These are phyloP conservation scores for Periconia digitata DNA, from an alignment of 2,329 filamentous ascomycete genomes.

Conservation along the genomic window DNA sequence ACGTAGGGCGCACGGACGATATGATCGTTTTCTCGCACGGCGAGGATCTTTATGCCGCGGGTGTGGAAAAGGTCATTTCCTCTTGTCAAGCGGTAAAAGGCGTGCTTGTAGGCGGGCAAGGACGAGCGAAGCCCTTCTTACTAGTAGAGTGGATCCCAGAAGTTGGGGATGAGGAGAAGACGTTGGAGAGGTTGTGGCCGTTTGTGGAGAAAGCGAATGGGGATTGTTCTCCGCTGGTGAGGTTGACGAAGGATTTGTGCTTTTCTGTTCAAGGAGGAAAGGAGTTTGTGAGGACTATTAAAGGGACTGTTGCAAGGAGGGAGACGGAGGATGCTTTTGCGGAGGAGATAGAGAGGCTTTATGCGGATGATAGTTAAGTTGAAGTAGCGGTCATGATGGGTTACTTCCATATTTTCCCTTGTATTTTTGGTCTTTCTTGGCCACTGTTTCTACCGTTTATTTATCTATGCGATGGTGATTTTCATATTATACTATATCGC, in stretches of 20 bases:
- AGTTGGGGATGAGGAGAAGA: background rate
- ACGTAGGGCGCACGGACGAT: constrained; percentile 43
- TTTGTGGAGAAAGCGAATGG: constrained; percentile 11
- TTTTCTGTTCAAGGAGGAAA: constrained; percentile 4
- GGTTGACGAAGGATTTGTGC: constrained; percentile 1
- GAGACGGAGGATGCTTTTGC: constrained; percentile 5
- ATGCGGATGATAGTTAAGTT: no score
- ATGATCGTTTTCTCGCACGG: constrained; percentile 56
- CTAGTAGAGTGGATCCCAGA: constrained; percentile 8
- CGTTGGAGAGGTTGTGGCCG: background rate
- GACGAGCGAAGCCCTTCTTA: constrained; percentile 7
- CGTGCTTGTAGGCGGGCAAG: constrained; percentile 12
- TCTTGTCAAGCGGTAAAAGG: background rate
- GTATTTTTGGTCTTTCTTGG: no score
- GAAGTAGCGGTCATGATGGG: no score
- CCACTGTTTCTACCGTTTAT: no score
- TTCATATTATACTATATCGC: no score
- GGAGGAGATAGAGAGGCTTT: constrained; percentile 7
- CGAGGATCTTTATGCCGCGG: constrained; percentile 46
- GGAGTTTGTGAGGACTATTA: constrained; percentile 5
- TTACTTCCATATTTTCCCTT: no score
- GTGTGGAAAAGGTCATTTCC: constrained; percentile 8
- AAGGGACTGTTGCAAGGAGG: constrained; percentile 4
- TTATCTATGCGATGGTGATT: no score
- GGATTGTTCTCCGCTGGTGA: constrained; percentile 4